phyloP scores from a whole-genome alignment of 805 yeast genomes.

The Starmerella kuoi region DNA sequence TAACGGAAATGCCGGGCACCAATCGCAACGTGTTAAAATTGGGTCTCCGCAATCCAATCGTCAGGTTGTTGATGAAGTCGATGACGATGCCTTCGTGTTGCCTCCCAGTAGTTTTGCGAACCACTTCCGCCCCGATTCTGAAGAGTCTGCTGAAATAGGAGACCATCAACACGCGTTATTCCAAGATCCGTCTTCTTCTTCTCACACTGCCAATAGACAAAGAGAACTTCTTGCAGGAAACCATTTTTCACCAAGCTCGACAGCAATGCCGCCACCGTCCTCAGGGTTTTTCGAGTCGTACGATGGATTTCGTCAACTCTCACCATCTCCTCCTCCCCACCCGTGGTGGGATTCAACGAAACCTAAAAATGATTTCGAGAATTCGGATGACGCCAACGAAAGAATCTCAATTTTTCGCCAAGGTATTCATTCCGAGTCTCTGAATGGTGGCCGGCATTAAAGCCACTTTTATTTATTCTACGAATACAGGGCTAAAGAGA shows the following conservation, averaged over 20 bases:
- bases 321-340: conserved; percentile 1
- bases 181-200: too few relatives aligned
- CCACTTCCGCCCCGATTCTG: background rate
- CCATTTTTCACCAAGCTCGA: background rate
- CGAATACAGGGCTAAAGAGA: too few relatives aligned
- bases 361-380: background rate
- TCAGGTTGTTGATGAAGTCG: background rate
- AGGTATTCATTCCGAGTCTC: too few relatives aligned
- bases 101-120: background rate
- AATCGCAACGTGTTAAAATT: background rate
- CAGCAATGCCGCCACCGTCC: background rate
- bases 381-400: too few relatives aligned
- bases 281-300: background rate
- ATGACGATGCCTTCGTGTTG: background rate
- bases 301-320: background rate
- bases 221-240: too few relatives aligned
- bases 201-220: too few relatives aligned
- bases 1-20: background rate
- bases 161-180: too few relatives aligned
- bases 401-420: too few relatives aligned
- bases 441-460: too few relatives aligned
- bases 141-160: too few relatives aligned
- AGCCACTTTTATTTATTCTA: too few relatives aligned
- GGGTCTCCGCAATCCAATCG: background rate
- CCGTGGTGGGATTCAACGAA: conserved; percentile 6